phyloP scores from a whole-genome alignment of 2,329 filamentous ascomycete species.

The Amesomyces nigricolor region DNA sequence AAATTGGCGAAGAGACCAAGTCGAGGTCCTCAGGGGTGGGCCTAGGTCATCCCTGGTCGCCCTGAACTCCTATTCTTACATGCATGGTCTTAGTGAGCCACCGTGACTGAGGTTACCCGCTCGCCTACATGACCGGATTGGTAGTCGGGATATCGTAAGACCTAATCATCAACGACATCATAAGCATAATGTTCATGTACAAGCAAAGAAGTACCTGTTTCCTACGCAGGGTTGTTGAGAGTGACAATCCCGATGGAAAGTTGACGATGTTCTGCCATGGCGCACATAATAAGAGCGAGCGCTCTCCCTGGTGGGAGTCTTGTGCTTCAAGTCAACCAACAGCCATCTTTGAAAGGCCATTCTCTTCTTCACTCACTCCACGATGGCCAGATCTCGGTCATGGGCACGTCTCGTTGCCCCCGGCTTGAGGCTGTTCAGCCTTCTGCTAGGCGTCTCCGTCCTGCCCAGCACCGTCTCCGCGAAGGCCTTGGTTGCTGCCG shows the following conservation, averaged over 20 bases:
- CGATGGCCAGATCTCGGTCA: not conserved
- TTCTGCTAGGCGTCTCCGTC: not conserved
- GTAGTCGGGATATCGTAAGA: too few relatives aligned
- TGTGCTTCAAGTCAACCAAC: not conserved
- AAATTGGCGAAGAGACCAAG: constrained; percentile 8
- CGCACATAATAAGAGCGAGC: not conserved
- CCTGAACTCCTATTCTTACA: too few relatives aligned
- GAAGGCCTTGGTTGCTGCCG: not conserved
- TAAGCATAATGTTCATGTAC: not conserved
- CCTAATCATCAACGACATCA: not conserved
- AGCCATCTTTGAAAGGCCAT: not conserved
- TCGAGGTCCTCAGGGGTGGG: too few relatives aligned
- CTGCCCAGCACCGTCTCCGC: not conserved
- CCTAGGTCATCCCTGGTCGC: too few relatives aligned
- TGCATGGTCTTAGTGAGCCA: too few relatives aligned
- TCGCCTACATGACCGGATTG: too few relatives aligned
- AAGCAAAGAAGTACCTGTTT: not conserved
- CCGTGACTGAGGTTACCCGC: too few relatives aligned
- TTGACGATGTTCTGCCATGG: not conserved
- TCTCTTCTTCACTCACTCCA: not conserved
- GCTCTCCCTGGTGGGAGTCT: not conserved
- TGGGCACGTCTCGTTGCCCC: not conserved
- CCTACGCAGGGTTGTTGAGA: not conserved
- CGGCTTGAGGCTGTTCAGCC: not conserved
- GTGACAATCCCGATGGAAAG: too few relatives aligned